Evolutionary conservation across 176 grass and related monocot species (phyloP), one percentile per base, ranked within the genome.

Genomic region (Raddia guianensis): DNA sequence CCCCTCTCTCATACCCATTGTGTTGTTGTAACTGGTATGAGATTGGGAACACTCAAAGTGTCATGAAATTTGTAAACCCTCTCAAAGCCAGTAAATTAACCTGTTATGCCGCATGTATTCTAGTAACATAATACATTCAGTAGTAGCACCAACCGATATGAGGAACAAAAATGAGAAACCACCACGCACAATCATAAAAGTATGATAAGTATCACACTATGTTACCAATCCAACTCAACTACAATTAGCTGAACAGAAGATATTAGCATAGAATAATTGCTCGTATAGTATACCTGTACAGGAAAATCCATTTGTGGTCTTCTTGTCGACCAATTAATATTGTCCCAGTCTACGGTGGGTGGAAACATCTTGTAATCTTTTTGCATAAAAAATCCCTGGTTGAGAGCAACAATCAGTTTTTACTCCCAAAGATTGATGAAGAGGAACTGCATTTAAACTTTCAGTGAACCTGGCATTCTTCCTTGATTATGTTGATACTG

Each of bases 351-450:
- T 44, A 97, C 94, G 0, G 89, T 85, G 49, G 94, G 94, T 50
- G 94, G 94, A 84, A 97, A 97, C 94, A 91, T 93, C 83, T 97
- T 97, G 77, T 97, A 97, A 87, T 97, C 94, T 78, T 93, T 97
- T 87, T 97, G 94, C 49, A 76, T 83, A 82, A 93, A 97, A 59
- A 97, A 97, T 0, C 94, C 94, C 94, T 97, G 80, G 9, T 76
- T 59, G 68, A 79, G 58, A 82, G 63, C 63, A 61, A 5, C 9
- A 37, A 57, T 85, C 51, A 90, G 87, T 76, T 66, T 81, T 80
- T 61, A 77, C 63, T 79, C 53, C 51, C 18, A 83, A 77, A 21
- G 27, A 57, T 37, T 73, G 13, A 50, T 46, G 52, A 74, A 54
- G 67, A 54, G 12, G 20, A 3, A 80, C 72, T 49, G 43, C 15